These are phyloP conservation scores for Penium margaritaceum DNA, from an alignment of 139 green algal genomes.

Conservation along the genomic window DNA sequence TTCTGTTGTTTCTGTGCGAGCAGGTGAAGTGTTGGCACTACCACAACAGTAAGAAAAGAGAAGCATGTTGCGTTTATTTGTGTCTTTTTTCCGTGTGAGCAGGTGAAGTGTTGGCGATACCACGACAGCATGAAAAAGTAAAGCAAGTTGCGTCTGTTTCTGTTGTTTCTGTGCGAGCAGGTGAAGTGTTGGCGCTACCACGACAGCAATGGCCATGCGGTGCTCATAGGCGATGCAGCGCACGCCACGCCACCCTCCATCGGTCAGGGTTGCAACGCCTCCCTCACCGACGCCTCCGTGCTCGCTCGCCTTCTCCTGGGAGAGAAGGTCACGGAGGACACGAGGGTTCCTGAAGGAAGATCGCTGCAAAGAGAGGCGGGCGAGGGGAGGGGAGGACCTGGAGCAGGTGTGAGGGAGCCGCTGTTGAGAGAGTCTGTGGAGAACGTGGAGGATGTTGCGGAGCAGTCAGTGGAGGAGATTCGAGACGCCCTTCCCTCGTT, in stretches of 20 bases:
- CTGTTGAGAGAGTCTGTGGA: too few relatives aligned
- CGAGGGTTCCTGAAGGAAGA: too few relatives aligned
- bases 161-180: not conserved
- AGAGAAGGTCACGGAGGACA: not conserved
- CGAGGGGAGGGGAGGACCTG: too few relatives aligned
- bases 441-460: too few relatives aligned
- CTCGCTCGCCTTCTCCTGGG: constrained; percentile 16
- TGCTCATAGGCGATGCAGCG: constrained; percentile 46
- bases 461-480: too few relatives aligned
- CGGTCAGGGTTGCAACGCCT: constrained; percentile 48
- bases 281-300: constrained; percentile 36
- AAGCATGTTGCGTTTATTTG: not conserved
- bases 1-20: not conserved
- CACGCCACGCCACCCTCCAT: constrained; percentile 36
- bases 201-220: not conserved
- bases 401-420: too few relatives aligned
- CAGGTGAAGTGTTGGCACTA: constrained; percentile 10
- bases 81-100: too few relatives aligned
- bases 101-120: too few relatives aligned
- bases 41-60: not conserved
- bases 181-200: constrained; percentile 31
- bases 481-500: too few relatives aligned
- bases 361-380: too few relatives aligned
- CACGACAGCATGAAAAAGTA: not conserved
- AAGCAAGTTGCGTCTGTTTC: too few relatives aligned